phyloP scores from a whole-genome alignment of 1,139 yeast species.

The Kazachstania sp. region DNA sequence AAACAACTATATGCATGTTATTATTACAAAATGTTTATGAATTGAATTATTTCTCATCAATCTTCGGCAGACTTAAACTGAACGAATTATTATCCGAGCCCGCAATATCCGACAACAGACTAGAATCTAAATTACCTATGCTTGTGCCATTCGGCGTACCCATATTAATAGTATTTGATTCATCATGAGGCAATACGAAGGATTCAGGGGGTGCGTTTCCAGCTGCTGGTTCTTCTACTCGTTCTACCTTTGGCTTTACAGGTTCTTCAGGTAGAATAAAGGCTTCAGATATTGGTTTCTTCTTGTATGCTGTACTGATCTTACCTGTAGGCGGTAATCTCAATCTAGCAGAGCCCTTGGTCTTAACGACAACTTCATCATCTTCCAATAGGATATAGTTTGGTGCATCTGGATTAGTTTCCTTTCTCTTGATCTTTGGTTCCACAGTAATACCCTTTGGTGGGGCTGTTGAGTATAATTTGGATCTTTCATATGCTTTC shows the following conservation, averaged over 20 bases:
- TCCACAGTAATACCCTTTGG: conserved; percentile 33
- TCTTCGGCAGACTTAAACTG: conserved; percentile 9
- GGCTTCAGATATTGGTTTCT: conserved; percentile 46
- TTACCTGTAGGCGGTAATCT: conserved; percentile 93
- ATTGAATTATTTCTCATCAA: conserved; percentile 1
- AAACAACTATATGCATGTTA: too few relatives aligned
- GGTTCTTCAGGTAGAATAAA: conserved; percentile 38
- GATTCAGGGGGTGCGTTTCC: conserved; percentile 1
- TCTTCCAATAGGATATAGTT: conserved; percentile 50
- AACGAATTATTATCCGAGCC: conserved; percentile 4
- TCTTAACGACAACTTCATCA: conserved; percentile 65
- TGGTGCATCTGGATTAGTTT: conserved; percentile 38
- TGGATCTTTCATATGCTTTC: conserved; percentile 46
- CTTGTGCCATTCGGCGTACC: background rate
- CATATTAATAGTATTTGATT: background rate
- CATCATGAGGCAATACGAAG: background rate
- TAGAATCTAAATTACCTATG: background rate
- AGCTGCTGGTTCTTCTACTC: background rate
- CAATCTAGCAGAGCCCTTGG: conserved; percentile 71
- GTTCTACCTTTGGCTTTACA: conserved; percentile 7
- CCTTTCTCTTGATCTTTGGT: conserved; percentile 25
- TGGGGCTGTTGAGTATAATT: conserved; percentile 35
- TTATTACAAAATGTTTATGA: too few relatives aligned
- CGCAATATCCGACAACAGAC: background rate
- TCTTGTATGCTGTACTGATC: conserved; percentile 56